Conservation (phyloP, 805 yeast genomes). For the Torulaspora delbrueckii region DNA sequence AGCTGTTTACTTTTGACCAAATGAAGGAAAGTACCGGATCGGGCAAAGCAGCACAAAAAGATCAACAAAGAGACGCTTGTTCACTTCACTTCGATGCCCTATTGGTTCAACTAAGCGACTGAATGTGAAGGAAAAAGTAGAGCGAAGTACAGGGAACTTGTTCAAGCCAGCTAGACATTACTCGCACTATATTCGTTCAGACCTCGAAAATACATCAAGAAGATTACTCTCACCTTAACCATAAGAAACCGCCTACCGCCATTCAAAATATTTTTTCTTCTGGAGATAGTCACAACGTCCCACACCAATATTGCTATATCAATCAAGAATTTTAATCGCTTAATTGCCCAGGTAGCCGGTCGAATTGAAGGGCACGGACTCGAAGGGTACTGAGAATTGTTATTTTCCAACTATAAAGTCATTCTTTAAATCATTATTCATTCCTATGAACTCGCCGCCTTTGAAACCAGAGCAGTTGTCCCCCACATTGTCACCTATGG, state of each 20-base stretch:
- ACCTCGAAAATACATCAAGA: neutral
- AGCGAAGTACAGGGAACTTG: neutral
- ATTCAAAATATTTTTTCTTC: neutral
- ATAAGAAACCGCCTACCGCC: neutral
- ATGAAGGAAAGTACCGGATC: constrained; percentile 4
- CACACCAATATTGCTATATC: neutral
- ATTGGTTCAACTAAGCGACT: constrained; percentile 1
- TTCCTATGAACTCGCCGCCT: constrained; percentile 26
- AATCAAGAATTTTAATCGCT: neutral
- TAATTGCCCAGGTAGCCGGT: neutral
- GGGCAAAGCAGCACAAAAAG: constrained; percentile 13
- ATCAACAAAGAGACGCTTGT: constrained; percentile 1
- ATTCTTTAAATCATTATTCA: neutral
- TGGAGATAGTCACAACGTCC: neutral
- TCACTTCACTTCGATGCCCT: constrained; percentile 1
- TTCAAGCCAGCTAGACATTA: neutral
- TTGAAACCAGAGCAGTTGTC: constrained; percentile 28
- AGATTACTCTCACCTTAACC: neutral
- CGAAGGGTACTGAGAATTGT: neutral
- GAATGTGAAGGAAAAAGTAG: neutral
- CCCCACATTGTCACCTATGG: constrained; percentile 29
- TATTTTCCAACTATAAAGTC: constrained; percentile 2
- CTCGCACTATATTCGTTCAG: neutral
- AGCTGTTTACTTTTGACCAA: constrained; percentile 5
- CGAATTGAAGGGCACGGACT: neutral